Conservation (phyloP, 2,329 filamentous ascomycete species). For the Trichothecium sympodiale region DNA sequence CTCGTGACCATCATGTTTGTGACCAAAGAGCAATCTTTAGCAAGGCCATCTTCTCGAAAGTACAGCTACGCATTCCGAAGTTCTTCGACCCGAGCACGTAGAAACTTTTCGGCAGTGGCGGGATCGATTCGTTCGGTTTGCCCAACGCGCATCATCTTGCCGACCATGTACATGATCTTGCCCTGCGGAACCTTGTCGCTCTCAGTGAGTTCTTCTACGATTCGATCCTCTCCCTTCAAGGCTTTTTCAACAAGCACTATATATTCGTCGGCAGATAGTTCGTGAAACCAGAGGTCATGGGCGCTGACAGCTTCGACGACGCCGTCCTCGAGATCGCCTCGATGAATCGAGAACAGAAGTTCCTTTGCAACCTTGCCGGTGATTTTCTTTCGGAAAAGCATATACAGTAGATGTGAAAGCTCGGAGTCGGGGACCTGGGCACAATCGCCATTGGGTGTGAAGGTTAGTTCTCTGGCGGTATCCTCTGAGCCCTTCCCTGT, state of each 20-base stretch:
- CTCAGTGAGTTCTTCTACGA: constrained; percentile 32
- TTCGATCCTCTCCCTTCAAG: constrained; percentile 32
- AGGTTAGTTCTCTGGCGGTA: constrained; percentile 19
- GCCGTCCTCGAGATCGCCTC: constrained; percentile 30
- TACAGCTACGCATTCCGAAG: constrained; percentile 1
- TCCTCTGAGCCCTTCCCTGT: constrained; percentile 31
- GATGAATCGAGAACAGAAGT: constrained; percentile 40
- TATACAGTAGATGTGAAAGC: constrained; percentile 39
- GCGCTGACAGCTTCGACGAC: constrained; percentile 33
- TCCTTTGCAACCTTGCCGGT: constrained; percentile 48
- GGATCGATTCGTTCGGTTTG: constrained; percentile 45
- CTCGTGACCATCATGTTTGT: too few species aligned
- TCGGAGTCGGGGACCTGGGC: constrained; percentile 30
- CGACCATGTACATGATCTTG: constrained; percentile 50
- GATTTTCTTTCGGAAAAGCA: constrained; percentile 36
- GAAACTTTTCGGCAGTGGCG: constrained; percentile 33
- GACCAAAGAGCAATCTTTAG: too few species aligned
- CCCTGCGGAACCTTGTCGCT: constrained; percentile 39
- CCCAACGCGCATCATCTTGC: constrained; percentile 45
- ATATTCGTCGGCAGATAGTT: constrained; percentile 38
- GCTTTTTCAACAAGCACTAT: constrained; percentile 30
- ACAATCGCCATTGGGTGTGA: constrained; percentile 36
- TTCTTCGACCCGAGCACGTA: constrained; percentile 23
- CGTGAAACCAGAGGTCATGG: constrained; percentile 42
- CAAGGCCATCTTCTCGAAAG: too few species aligned